Percentiles rank a stretch among this genome's conserved stretches.
phyloP scores from a whole-genome alignment of 2,329 filamentous ascomycete species.

The Ceratocystis papillata region DNA sequence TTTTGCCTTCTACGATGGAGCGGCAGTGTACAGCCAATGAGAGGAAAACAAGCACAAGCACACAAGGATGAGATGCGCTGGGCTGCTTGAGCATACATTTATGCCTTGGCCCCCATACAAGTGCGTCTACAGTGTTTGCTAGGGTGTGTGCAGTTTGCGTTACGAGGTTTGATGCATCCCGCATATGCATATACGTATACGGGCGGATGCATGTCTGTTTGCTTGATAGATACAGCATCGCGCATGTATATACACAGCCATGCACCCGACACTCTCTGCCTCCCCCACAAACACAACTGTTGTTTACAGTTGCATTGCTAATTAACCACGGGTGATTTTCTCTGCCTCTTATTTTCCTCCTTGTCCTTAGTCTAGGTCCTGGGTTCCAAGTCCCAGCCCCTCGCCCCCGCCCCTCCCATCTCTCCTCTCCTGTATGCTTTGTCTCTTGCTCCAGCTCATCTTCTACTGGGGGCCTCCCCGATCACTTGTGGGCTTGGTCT shows the following conservation, averaged over 20 bases:
- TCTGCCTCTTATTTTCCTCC: background rate
- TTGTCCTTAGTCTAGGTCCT: background rate
- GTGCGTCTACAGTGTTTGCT: background rate
- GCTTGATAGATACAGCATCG: background rate
- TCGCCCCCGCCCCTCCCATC: no score
- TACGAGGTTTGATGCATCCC: background rate
- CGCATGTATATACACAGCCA: background rate
- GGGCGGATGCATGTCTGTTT: background rate
- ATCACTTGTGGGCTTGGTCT: background rate
- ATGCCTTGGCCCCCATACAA: no score
- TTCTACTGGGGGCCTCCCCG: no score
- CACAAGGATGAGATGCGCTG: no score
- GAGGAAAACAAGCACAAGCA: no score
- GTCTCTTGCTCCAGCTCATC: no score
- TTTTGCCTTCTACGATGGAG: no score
- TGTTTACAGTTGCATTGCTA: constrained; percentile 1
- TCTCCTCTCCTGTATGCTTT: no score
- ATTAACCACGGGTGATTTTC: background rate
- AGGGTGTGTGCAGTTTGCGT: background rate
- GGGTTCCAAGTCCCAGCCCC: background rate
- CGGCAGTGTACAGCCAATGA: no score
- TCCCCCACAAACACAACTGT: background rate
- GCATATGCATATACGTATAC: background rate
- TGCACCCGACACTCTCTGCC: background rate
- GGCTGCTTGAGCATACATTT: no score